Conservation (phyloP, 2,329 filamentous ascomycete species). For the Penicillium crustosum region DNA sequence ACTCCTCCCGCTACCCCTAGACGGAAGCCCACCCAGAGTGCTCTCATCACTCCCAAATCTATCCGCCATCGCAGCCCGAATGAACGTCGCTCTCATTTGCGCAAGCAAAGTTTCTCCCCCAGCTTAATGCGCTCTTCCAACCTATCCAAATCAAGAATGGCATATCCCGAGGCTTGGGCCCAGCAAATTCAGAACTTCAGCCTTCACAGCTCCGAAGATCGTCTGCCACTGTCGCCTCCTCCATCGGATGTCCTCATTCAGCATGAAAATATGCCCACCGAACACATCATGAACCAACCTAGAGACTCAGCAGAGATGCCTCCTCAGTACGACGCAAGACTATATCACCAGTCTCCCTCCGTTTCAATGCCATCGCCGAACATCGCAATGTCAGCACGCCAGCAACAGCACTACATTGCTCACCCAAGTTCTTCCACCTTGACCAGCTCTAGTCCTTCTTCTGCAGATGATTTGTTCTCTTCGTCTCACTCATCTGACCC, state of each 20-base stretch:
- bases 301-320: constrained; percentile 33
- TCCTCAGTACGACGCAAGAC: constrained; percentile 33
- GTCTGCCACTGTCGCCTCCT: constrained; percentile 47
- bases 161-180: constrained; percentile 51
- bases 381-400: constrained; percentile 28
- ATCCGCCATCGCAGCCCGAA: constrained; percentile 44
- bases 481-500: constrained; percentile 42
- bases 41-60: constrained; percentile 40
- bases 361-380: constrained; percentile 38
- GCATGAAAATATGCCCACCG: constrained; percentile 39
- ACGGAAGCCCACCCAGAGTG: constrained; percentile 39
- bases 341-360: constrained; percentile 37
- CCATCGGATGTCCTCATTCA: constrained; percentile 45
- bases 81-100: constrained; percentile 39
- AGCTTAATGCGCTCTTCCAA: constrained; percentile 58
- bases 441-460: constrained; percentile 37
- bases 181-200: constrained; percentile 56
- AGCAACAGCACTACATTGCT: constrained; percentile 36
- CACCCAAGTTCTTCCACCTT: constrained; percentile 32
- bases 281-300: constrained; percentile 34
- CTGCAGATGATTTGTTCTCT: constrained; percentile 41
- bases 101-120: constrained; percentile 47
- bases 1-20: constrained; percentile 40
- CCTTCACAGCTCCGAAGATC: constrained; percentile 47
- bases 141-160: constrained; percentile 45